Percentiles rank a stretch among this genome's conserved stretches.
These are phyloP conservation scores for Naematelia encephala DNA, from an alignment of 768 basidiomycete species.

Conservation along the genomic window DNA sequence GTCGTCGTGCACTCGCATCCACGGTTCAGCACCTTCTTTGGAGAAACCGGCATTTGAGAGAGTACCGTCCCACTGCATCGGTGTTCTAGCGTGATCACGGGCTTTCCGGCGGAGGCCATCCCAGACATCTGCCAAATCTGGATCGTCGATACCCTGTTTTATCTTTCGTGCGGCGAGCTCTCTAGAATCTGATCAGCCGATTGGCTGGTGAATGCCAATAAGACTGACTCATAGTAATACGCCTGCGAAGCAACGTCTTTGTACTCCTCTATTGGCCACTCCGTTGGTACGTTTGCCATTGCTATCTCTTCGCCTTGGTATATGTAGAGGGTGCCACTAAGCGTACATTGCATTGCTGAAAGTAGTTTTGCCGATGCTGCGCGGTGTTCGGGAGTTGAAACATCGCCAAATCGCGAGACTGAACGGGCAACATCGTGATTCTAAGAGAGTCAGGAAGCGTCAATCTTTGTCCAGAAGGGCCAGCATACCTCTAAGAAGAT, in stretches of 20 bases:
- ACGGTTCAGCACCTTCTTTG: conserved; percentile 57
- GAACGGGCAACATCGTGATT: conserved; percentile 50
- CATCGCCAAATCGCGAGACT: conserved; percentile 63
- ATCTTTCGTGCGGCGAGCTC: conserved; percentile 4
- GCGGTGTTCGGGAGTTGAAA: conserved; percentile 56
- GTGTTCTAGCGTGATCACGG: conserved; percentile 66
- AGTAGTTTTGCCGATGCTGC: conserved; percentile 63
- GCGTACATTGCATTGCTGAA: conserved; percentile 60
- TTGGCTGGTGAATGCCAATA: neutral
- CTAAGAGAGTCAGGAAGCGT: too few relatives aligned
- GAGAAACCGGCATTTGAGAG: conserved; percentile 63
- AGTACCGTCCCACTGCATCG: conserved; percentile 64
- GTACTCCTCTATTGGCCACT: conserved; percentile 70
- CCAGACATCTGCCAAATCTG: conserved; percentile 62
- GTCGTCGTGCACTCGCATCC: conserved; percentile 72
- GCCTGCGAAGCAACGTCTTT: conserved; percentile 57
- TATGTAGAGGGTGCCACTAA: conserved; percentile 65
- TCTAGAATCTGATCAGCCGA: neutral
- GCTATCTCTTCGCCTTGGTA: conserved; percentile 72
- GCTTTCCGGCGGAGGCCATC: conserved; percentile 62
- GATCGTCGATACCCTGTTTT: conserved; percentile 43
- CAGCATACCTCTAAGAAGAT: conserved; percentile 9
- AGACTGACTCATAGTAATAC: conserved; percentile 4
- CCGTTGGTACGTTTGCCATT: conserved; percentile 53
- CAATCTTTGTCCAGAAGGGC: too few relatives aligned